These are phyloP conservation scores for Penicillium robsamsonii DNA, from an alignment of 495 filamentous ascomycete genomes.

Conservation along the genomic window DNA sequence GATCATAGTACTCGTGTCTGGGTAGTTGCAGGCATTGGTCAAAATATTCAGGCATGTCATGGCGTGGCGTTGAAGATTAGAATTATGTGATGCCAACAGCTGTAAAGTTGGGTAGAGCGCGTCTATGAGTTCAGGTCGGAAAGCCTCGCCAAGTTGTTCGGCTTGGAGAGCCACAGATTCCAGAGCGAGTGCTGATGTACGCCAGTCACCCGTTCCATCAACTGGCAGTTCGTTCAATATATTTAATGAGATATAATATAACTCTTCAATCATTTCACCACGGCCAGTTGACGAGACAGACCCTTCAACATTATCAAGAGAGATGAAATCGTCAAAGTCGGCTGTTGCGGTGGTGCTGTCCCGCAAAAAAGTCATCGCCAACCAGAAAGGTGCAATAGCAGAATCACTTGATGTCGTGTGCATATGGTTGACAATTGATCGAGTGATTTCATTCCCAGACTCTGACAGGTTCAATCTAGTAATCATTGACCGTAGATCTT, in stretches of 20 bases:
- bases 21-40: conserved; percentile 71
- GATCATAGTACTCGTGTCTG: conserved; percentile 71
- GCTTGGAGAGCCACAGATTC: conserved; percentile 74
- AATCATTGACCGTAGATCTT: conserved; percentile 49
- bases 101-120: conserved; percentile 87
- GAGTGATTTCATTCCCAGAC: conserved; percentile 46
- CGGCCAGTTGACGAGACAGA: conserved; percentile 40
- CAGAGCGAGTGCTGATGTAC: conserved; percentile 64
- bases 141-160: conserved; percentile 61
- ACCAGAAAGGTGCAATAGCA: conserved; percentile 75
- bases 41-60: conserved; percentile 81
- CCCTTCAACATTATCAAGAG: conserved; percentile 38
- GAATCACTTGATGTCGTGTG: conserved; percentile 53
- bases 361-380: conserved; percentile 69
- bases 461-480: conserved; percentile 39
- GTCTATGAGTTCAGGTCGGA: conserved; percentile 84
- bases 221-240: conserved; percentile 53
- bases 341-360: conserved; percentile 42
- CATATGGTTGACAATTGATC: conserved; percentile 58
- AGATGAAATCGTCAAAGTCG: conserved; percentile 65
- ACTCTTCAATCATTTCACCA: conserved; percentile 64
- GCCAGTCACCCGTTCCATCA: conserved; percentile 63
- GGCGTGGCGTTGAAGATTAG: conserved; percentile 72
- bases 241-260: conserved; percentile 74
- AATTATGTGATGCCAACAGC: conserved; percentile 70